Evolutionary conservation across 441 rosid species (phyloP), one percentile per base, ranked within the genome.

Genomic region (Croton setiger): DNA sequence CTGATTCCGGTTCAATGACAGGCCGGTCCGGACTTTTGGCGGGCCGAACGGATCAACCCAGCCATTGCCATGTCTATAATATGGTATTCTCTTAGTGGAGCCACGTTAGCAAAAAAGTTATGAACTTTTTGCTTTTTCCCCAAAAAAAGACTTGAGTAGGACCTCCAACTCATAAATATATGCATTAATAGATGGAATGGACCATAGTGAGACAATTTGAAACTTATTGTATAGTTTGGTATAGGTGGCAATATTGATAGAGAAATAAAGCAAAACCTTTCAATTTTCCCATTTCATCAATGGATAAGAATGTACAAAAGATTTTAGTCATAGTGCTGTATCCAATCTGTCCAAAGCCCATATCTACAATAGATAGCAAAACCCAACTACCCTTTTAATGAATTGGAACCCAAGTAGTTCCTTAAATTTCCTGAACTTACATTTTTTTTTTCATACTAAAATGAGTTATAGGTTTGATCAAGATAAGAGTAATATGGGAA

Each of bases 251-350:
- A 1, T 20, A n/a, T 18, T 73, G 77, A 75, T 47, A 27, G 67
- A 21, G 77, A 71, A 58, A 48, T 27, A 14, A n/a, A 36, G 59
- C 33, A 53, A 63, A n/a, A n/a, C n/a, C n/a, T n/a, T n/a, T n/a
- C n/a, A n/a, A n/a, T 21, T 9, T 55, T 67, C 45, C 61, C 54
- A 49, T 11, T 10, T 15, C 21, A 63, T 57, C 47, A 60, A 82
- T 77, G 87, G 86, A 66, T 62, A 80, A 72, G 80, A 81, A 72
- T 70, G 74, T 20, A 47, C 36, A 68, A 62, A 71, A 76, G 14
- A 15, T 59, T 49, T 8, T 59, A 44, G 21, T 70, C 61, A 61
- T 18, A 21, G 36, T 67, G 64, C 51, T 67, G 81, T 78, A 77
- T 63, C 66, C 71, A 60, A 55, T 67, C 64, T 57, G 43, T 65